These are phyloP conservation scores for Arctostaphylos glauca DNA, from an alignment of 148 eudicot genomes.

Conservation along the genomic window DNA sequence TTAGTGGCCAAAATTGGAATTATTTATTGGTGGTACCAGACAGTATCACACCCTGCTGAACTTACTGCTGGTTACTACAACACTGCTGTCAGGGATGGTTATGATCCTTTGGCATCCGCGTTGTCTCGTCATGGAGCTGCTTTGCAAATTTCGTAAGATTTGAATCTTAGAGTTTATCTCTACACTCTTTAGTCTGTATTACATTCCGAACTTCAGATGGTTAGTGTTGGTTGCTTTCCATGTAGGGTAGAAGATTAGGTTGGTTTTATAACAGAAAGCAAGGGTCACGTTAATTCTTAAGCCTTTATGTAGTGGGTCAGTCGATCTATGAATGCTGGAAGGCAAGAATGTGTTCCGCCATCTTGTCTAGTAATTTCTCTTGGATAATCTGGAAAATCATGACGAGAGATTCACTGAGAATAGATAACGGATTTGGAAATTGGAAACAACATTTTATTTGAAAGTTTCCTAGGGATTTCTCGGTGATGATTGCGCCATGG, in stretches of 20 bases:
- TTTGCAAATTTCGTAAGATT: slow-evolving; percentile 53
- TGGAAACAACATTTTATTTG: neutral
- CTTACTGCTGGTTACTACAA: slow-evolving; percentile 77
- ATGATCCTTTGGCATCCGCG: slow-evolving; percentile 51
- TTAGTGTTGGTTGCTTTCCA: slow-evolving; percentile 14
- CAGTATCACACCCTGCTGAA: slow-evolving; percentile 61
- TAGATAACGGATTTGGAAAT: neutral
- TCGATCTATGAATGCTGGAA: neutral
- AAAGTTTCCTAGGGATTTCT: neutral
- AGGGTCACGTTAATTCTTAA: neutral
- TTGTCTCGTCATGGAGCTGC: slow-evolving; percentile 51
- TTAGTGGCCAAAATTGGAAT: slow-evolving; percentile 59
- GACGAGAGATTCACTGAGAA: neutral
- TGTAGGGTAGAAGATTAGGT: slow-evolving; percentile 5
- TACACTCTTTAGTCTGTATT: neutral
- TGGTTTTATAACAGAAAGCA: neutral
- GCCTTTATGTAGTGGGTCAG: neutral
- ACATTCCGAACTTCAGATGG: neutral
- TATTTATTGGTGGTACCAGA: slow-evolving; percentile 64
- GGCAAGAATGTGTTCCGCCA: neutral
- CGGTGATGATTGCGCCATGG: neutral
- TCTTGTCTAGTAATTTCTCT: slow-evolving; percentile 3
- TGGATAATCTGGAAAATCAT: neutral
- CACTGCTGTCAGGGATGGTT: slow-evolving; percentile 55
- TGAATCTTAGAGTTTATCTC: neutral